Evolutionary conservation across 2,329 filamentous ascomycete species (phyloP).

Genomic region (Pseudogymnoascus sp.): DNA sequence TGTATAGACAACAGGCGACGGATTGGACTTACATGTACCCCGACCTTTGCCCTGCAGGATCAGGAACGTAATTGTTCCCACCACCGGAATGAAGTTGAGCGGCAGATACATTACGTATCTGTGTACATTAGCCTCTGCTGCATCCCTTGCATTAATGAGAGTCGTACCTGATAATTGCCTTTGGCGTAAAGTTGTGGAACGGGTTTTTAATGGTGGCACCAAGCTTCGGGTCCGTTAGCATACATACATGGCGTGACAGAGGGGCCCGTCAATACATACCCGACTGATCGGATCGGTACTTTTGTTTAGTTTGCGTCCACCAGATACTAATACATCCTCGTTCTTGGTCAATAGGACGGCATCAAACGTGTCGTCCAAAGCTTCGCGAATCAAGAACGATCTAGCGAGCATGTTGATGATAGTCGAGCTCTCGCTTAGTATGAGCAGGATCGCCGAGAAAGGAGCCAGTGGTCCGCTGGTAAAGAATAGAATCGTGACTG

Average conservation of each 20-base stretch:
- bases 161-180: slow-evolving; percentile 52
- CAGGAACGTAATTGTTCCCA: slow-evolving; percentile 77
- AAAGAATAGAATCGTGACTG: slow-evolving; percentile 33
- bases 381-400: slow-evolving; percentile 71
- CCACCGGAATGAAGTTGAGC: slow-evolving; percentile 84
- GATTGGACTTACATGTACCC: slow-evolving; percentile 28
- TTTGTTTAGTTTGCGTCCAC: slow-evolving; percentile 63
- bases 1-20: background rate
- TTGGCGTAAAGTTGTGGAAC: slow-evolving; percentile 47
- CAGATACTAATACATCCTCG: slow-evolving; percentile 54
- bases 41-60: slow-evolving; percentile 57
- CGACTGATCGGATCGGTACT: slow-evolving; percentile 45
- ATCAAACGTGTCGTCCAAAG: slow-evolving; percentile 83
- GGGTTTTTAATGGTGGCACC: slow-evolving; percentile 50
- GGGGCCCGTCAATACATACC: background rate
- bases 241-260: too few relatives aligned
- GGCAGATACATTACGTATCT: slow-evolving; percentile 75
- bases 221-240: slow-evolving; percentile 29
- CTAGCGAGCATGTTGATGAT: slow-evolving; percentile 50
- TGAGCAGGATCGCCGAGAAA: slow-evolving; percentile 61
- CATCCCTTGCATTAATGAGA: background rate
- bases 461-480: slow-evolving; percentile 68
- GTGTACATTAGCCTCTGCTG: background rate
- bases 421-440: slow-evolving; percentile 53
- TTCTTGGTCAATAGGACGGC: slow-evolving; percentile 51